Evolutionary conservation across 108 stramenopile genomes (phyloP).

Genomic region (Pseudonitzschia pungens): DNA sequence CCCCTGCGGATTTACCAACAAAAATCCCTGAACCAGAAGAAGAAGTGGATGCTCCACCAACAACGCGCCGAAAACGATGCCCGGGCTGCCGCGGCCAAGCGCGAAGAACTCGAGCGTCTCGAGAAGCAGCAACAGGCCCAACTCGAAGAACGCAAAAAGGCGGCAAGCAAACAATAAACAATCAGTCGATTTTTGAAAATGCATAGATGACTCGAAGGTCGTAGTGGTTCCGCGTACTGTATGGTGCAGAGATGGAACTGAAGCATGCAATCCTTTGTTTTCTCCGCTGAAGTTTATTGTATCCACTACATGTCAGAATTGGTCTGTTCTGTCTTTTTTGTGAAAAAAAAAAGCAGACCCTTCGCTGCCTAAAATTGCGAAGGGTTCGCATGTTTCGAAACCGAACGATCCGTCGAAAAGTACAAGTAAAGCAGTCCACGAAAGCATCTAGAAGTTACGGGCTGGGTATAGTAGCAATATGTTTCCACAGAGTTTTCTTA

Average conservation of each 20-base stretch:
- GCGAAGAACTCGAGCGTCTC: constrained; percentile 64
- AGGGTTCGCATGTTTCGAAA: no score
- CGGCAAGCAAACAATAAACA: constrained; percentile 6
- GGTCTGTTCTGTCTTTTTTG: no score
- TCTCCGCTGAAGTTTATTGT: background rate
- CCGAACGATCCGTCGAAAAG: no score
- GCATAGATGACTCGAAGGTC: background rate
- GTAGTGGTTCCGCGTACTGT: no score
- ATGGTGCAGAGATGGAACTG: no score
- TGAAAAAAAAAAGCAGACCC: no score
- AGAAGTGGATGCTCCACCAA: constrained; percentile 60
- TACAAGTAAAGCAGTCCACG: background rate
- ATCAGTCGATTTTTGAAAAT: background rate
- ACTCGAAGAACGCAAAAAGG: constrained; percentile 23
- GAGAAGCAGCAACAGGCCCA: constrained; percentile 45
- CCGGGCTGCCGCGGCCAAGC: constrained; percentile 56
- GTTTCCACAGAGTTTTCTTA: constrained; percentile 14
- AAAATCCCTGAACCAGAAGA: constrained; percentile 63
- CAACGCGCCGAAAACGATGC: constrained; percentile 64
- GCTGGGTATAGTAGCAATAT: constrained; percentile 16
- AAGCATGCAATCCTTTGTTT: background rate
- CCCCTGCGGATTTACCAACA: constrained; percentile 66
- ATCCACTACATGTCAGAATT: no score
- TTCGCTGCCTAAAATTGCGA: no score
- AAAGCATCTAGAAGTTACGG: background rate